Evolutionary conservation across 495 filamentous ascomycete genomes (phyloP).

Genomic region (Penicillium maclennaniae): DNA sequence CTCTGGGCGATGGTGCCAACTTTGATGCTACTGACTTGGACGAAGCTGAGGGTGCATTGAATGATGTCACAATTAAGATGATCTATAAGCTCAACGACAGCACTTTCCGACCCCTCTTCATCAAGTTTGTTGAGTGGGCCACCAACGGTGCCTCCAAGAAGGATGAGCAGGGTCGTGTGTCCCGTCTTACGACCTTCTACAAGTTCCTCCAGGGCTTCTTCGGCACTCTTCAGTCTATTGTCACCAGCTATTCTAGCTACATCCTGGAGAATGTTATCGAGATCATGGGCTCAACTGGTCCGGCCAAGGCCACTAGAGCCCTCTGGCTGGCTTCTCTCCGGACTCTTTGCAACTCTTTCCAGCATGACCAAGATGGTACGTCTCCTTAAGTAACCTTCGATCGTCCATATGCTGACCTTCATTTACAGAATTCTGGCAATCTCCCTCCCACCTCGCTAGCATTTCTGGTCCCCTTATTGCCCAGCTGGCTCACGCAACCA

Average conservation of each 20-base stretch:
- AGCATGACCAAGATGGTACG: constrained; percentile 70
- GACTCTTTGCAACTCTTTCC: constrained; percentile 68
- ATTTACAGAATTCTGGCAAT: constrained; percentile 76
- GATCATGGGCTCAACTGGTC: constrained; percentile 52
- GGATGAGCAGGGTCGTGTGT: constrained; percentile 49
- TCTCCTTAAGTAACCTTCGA: not conserved
- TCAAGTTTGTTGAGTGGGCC: constrained; percentile 76
- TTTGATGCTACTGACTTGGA: constrained; percentile 51
- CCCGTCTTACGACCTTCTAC: constrained; percentile 69
- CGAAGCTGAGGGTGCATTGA: constrained; percentile 60
- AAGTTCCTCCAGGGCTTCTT: constrained; percentile 76
- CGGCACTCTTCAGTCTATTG: constrained; percentile 81
- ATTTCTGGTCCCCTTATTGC: constrained; percentile 64
- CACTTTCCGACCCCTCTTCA: constrained; percentile 92
- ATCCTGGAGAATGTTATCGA: constrained; percentile 69
- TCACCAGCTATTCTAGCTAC: constrained; percentile 85
- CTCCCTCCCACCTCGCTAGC: constrained; percentile 73
- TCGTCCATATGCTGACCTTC: constrained; percentile 6
- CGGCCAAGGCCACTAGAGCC: constrained; percentile 47
- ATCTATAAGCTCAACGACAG: constrained; percentile 94
- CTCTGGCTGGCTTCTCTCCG: constrained; percentile 62
- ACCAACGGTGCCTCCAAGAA: constrained; percentile 52
- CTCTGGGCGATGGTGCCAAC: constrained; percentile 29
- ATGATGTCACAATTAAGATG: constrained; percentile 74
- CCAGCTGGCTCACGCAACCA: constrained; percentile 60